Base-by-base conservation (phyloP, 257 asterid genomes). In the Primulina eburnea region DNA sequence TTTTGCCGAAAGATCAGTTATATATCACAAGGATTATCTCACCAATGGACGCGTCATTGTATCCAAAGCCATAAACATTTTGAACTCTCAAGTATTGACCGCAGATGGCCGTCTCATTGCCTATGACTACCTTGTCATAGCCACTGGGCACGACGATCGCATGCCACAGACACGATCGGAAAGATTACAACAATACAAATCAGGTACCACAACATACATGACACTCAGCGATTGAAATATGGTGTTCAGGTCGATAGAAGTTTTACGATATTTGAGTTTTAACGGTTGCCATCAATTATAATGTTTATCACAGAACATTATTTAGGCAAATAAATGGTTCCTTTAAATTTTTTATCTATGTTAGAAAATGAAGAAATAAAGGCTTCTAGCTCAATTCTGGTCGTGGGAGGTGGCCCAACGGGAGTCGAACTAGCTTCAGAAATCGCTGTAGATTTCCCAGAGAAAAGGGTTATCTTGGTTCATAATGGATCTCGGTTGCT, bases 381-480 rank as follows among this genome's bases (percentile, higher is more conserved):
- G 76, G 84, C 78, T 2, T 86, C 92, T 16, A 67, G 64, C 35
- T 85, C 96, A 20, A 58, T 90, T 20, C 65, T 90, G 85, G 82
- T 90, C 5, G 84, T 88, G 26, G 97, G 96, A 29, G 97, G 97
- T 40, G 94, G 96, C 8, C 94, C 96, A 12, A 76, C 84, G 18
- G 96, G 96, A 4, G 97, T 92, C n/a, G 96, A 92, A 67, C 90
- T 92, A 56, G 95, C 96, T 8, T 94, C 86, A n/a, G 97, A 92
- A 70, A 86, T 92, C 2, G 90, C 91, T 6, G 88, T 88, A 1
- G 96, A 88, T 77, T 90, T 84, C 65, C 86, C 89, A 0, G 81
- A 81, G 1, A 92, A 86, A 75, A 82, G 69, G 69, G 87, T 90
- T 5, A 82, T 77, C 30, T 76, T 92, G 6, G 89, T 90, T 61